These are phyloP conservation scores for Pelargonium fulgidum DNA, from an alignment of 441 rosid species.

Conservation along the genomic window DNA sequence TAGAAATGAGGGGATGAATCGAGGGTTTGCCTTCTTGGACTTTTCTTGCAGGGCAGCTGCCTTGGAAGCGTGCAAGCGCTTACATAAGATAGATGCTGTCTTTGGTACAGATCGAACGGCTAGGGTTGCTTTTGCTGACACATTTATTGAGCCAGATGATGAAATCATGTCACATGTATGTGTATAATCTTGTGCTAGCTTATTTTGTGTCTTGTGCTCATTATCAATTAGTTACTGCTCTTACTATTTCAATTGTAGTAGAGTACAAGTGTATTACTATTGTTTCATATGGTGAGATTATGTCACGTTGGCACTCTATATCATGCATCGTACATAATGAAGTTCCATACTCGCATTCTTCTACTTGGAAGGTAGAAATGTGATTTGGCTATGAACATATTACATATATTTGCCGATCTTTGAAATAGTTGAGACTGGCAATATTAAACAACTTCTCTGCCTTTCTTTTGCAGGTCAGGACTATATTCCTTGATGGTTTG, in stretches of 20 bases:
- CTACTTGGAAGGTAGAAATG: neutral
- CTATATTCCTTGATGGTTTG: constrained; percentile 10
- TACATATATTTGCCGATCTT: neutral
- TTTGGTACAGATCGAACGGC: constrained; percentile 10
- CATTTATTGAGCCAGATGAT: constrained; percentile 7
- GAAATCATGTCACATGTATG: constrained; percentile 9
- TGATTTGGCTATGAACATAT: neutral
- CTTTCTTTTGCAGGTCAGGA: constrained; percentile 6
- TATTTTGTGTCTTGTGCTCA: too few relatives aligned
- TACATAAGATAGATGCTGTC: constrained; percentile 6
- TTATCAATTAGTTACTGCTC: too few relatives aligned
- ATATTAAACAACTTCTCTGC: neutral
- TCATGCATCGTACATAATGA: neutral
- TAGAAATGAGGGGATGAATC: constrained; percentile 6
- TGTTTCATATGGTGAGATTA: too few relatives aligned
- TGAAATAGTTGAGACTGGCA: neutral
- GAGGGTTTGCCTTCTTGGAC: constrained; percentile 6
- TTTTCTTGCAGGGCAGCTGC: constrained; percentile 6
- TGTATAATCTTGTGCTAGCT: neutral
- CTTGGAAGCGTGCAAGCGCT: constrained; percentile 12
- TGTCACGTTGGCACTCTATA: too few relatives aligned
- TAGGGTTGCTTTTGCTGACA: constrained; percentile 10
- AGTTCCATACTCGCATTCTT: neutral
- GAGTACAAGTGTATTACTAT: too few relatives aligned
- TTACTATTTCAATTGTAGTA: too few relatives aligned